phyloP scores from a whole-genome alignment of 495 filamentous ascomycete species.

The Diplogelasinospora grovesii region DNA sequence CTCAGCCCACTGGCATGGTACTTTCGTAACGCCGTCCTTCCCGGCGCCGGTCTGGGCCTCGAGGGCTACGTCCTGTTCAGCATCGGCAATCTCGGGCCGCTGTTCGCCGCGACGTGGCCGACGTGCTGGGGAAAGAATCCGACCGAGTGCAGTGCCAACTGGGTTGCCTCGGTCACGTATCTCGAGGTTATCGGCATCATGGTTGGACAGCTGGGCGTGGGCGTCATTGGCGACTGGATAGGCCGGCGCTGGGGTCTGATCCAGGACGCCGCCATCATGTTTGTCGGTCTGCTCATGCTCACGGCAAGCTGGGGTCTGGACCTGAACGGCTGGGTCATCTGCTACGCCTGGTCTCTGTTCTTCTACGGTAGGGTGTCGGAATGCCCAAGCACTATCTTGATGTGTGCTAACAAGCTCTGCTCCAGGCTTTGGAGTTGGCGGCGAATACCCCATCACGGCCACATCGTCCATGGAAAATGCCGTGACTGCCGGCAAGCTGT shows the following conservation, averaged over 20 bases:
- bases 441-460: slow-evolving; percentile 92
- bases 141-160: slow-evolving; percentile 61
- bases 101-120: slow-evolving; percentile 64
- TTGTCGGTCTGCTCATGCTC: slow-evolving; percentile 78
- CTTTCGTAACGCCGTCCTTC: slow-evolving; percentile 78
- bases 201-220: slow-evolving; percentile 72
- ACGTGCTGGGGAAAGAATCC: slow-evolving; percentile 59
- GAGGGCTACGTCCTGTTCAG: slow-evolving; percentile 95
- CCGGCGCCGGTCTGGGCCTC: slow-evolving; percentile 78
- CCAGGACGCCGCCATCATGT: slow-evolving; percentile 90
- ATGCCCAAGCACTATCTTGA: too few relatives aligned
- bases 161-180: slow-evolving; percentile 73
- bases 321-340: slow-evolving; percentile 85
- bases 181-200: slow-evolving; percentile 88
- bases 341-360: slow-evolving; percentile 85
- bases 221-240: slow-evolving; percentile 57
- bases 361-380: slow-evolving; percentile 57
- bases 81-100: slow-evolving; percentile 77
- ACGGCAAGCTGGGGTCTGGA: slow-evolving; percentile 78
- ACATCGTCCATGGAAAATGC: slow-evolving; percentile 94
- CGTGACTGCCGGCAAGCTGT: slow-evolving; percentile 74
- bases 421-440: slow-evolving; percentile 73
- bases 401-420: neutral
- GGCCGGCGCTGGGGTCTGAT: slow-evolving; percentile 89
- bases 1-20: slow-evolving; percentile 75